Conservation (phyloP, 306 rosid genomes). For the Cucumis sativus region Cucumber_9930_V3 NC_026655.2:32673001-32673500, state of each 20-base stretch:
- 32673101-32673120: too few species aligned
- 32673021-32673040: too few species aligned
- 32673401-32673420: neutral
- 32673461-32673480: slow-evolving; percentile 2
- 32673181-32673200: neutral
- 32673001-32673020: too few species aligned
- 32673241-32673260: too few species aligned
- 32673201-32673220: neutral
- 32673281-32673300: neutral
- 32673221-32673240: neutral
- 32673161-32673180: neutral
- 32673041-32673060: too few species aligned
- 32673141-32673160: neutral
- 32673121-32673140: neutral
- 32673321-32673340: neutral
- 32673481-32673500: neutral
- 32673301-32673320: neutral
- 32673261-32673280: neutral
- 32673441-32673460: too few species aligned
- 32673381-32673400: neutral
- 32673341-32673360: neutral
- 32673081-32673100: too few species aligned
- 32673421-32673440: neutral
- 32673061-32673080: too few species aligned
- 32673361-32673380: neutral